Conservation (phyloP, 257 asterid genomes). For the Haberlea rhodopensis region DNA sequence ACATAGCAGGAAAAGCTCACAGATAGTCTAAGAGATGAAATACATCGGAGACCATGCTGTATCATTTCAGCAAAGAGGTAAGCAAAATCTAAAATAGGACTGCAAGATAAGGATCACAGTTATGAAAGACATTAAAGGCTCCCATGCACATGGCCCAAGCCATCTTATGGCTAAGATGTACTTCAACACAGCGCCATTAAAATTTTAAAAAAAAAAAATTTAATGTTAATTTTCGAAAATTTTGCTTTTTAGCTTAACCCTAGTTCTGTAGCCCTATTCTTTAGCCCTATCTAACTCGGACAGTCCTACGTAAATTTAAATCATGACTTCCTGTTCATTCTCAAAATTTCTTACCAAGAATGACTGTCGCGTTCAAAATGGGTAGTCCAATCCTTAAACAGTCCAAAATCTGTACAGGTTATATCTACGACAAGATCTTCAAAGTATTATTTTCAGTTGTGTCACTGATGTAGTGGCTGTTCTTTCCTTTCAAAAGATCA, state of each 20-base stretch:
- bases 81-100: conserved; percentile 88
- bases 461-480: background rate
- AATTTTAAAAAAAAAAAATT: too few species aligned
- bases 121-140: conserved; percentile 8
- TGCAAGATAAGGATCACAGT: conserved; percentile 56
- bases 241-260: too few species aligned
- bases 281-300: conserved; percentile 10
- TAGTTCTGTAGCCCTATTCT: conserved; percentile 14
- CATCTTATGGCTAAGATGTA: too few species aligned
- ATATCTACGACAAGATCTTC: conserved; percentile 8
- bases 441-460: conserved; percentile 11
- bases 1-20: conserved; percentile 26
- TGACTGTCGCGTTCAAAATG: conserved; percentile 14
- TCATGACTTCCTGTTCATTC: conserved; percentile 3
- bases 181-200: conserved; percentile 39
- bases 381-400: conserved; percentile 19
- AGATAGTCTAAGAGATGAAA: conserved; percentile 26
- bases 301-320: conserved; percentile 4
- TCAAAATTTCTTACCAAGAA: conserved; percentile 5
- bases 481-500: too few species aligned
- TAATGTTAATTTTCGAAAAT: too few species aligned
- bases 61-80: conserved; percentile 87
- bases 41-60: conserved; percentile 95
- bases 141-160: background rate
- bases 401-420: background rate